phyloP scores from a whole-genome alignment of 176 grass and related monocot genomes.

The Aegilops umbellulata region DNA sequence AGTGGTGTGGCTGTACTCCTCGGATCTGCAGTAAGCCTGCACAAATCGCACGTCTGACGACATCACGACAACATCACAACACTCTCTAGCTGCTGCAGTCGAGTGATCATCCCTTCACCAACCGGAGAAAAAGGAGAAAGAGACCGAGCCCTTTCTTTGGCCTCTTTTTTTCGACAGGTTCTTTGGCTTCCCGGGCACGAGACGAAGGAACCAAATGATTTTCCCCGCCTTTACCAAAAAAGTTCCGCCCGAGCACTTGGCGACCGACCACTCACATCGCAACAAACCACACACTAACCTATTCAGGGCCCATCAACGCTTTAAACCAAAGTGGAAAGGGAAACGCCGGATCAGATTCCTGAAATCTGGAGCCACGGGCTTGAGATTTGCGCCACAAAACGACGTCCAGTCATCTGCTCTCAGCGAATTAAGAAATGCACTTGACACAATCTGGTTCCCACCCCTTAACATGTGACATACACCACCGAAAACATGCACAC shows the following conservation, averaged over 20 bases:
- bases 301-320: conserved; percentile 19
- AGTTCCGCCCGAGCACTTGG: conserved; percentile 16
- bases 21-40: background rate
- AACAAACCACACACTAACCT: background rate
- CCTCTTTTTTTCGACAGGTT: background rate
- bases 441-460: background rate
- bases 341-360: conserved; percentile 31
- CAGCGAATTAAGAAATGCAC: background rate
- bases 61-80: conserved; percentile 10
- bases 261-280: conserved; percentile 30
- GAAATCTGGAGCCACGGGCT: conserved; percentile 29
- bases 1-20: background rate
- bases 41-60: background rate
- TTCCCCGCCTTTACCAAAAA: background rate
- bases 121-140: conserved; percentile 7
- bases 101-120: background rate
- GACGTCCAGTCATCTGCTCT: conserved; percentile 10
- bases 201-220: conserved; percentile 25
- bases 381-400: conserved; percentile 43
- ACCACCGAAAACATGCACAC: background rate
- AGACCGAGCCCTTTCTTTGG: background rate
- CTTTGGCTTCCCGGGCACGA: conserved; percentile 8
- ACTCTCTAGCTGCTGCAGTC: background rate
- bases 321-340: conserved; percentile 2
- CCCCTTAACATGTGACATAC: background rate